These are phyloP conservation scores for Casuarina cunninghamiana DNA, from an alignment of 306 rosid genomes.

Conservation along the genomic window DNA sequence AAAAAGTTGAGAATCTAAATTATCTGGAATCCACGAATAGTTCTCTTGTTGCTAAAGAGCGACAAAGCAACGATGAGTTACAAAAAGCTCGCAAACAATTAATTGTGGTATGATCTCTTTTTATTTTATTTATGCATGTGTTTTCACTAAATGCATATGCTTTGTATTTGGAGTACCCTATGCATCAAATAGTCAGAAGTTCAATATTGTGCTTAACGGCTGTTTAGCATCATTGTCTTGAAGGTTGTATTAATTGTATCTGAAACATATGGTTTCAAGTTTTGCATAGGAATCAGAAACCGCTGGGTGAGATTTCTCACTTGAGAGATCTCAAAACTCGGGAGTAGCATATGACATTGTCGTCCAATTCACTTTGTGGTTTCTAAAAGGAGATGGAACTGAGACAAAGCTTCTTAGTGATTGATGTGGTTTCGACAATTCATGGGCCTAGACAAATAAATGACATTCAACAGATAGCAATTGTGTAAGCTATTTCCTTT, in stretches of 20 bases:
- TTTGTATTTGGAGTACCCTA: not conserved
- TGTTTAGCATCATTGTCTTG: not conserved
- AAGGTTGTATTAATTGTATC: no score
- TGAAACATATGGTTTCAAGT: not conserved
- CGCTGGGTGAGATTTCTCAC: not conserved
- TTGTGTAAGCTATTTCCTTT: not conserved
- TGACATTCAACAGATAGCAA: not conserved
- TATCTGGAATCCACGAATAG: constrained; percentile 52
- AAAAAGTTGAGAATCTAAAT: constrained; percentile 54
- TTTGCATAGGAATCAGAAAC: not conserved
- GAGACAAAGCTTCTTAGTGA: not conserved
- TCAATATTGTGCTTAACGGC: not conserved
- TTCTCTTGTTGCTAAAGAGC: constrained; percentile 72
- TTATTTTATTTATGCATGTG: not conserved
- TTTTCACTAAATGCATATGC: not conserved
- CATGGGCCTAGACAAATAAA: not conserved
- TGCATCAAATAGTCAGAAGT: not conserved
- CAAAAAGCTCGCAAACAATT: constrained; percentile 86
- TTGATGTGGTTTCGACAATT: not conserved
- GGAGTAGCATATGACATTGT: not conserved
- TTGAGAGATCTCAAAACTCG: not conserved
- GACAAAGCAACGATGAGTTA: constrained; percentile 88
- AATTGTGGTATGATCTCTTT: constrained; percentile 45
- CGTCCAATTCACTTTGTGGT: not conserved
- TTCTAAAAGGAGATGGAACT: not conserved